phyloP scores from a whole-genome alignment of 2,329 filamentous ascomycete species.

The Fusarium algeriense region DNA sequence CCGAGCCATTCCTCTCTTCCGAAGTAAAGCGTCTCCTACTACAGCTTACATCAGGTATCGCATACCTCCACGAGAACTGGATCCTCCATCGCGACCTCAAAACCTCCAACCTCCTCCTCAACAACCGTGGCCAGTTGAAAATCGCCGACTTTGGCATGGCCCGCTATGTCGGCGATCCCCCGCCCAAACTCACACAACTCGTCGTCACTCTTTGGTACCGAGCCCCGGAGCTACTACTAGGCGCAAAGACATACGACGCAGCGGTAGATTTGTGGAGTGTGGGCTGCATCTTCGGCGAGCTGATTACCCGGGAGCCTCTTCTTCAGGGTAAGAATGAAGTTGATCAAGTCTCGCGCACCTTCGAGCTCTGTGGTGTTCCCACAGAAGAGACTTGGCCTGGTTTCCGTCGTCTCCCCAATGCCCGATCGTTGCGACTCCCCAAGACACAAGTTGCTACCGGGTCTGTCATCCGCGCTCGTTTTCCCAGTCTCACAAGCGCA shows the following conservation, averaged over 20 bases:
- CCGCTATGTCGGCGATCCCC: conserved; percentile 84
- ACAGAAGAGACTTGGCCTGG: conserved; percentile 85
- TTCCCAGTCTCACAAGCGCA: conserved; percentile 83
- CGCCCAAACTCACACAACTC: conserved; percentile 84
- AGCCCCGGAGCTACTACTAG: conserved; percentile 88
- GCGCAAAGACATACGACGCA: conserved; percentile 78
- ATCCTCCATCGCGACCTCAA: conserved; percentile 95
- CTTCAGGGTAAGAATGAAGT: conserved; percentile 94
- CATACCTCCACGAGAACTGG: conserved; percentile 89
- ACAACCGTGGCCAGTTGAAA: conserved; percentile 94
- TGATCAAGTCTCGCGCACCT: conserved; percentile 88
- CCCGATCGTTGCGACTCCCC: conserved; percentile 80
- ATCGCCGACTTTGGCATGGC: conserved; percentile 99
- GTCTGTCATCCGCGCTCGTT: conserved; percentile 77
- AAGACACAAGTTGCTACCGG: conserved; percentile 55
- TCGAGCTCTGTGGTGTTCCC: conserved; percentile 88
- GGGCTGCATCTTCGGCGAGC: conserved; percentile 94
- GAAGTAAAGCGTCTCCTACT: conserved; percentile 91
- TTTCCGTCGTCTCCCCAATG: conserved; percentile 89
- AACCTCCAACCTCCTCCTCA: conserved; percentile 92
- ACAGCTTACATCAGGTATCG: conserved; percentile 83
- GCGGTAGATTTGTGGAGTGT: conserved; percentile 96
- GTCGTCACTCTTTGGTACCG: conserved; percentile 99
- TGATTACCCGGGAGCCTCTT: conserved; percentile 84
- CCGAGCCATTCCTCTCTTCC: conserved; percentile 90